Base-by-base conservation (phyloP, 495 filamentous ascomycete genomes). In the Xylona heveae region DNA sequence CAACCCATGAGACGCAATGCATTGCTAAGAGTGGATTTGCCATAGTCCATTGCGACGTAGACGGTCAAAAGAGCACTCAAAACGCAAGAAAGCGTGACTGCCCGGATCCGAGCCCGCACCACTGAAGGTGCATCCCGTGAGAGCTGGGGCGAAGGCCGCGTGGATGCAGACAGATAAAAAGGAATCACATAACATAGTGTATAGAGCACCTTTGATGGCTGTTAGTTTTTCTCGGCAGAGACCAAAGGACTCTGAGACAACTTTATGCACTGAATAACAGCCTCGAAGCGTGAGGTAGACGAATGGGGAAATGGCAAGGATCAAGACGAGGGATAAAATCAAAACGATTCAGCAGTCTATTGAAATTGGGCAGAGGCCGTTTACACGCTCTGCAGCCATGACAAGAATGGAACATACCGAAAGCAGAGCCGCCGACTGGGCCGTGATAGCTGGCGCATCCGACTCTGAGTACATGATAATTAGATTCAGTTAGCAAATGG, bases 71-170 rank as follows among this genome's bases (percentile, higher is more conserved):
- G 16, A 12, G 67, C 62, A 51, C 68, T 68, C 31, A 68, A 32
- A 36, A 71, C 38, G 47, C 75, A 80, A 9, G 79, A 75, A 29
- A 73, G 34, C 3, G 64, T 71, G 43, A 92, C 88, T 26, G 70
- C 70, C 33, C 75, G 62, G 46, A 91, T 76, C 42, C 88, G 72
- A 38, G 78, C 74, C 31, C 74, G 77, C 52, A 97, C 92, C 13
- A 90, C 84, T 6, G 74, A 76, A 13, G 88, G 82, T 14, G 78
- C 69, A 65, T 95, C 85, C 35, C 88, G 73, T 33, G 78, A 76
- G 13, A 92, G 66, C 31, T 62, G 68, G n/a, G 68, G 64, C 1
- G 80, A 82, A 3, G 84, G 83, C 13, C 83, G 74, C 4, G 83
- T 88, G 19, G 66, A 58, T 4, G 66, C 42, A 15, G 72, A 88